phyloP scores from a whole-genome alignment of 1,139 yeast species.

The Hyphopichia fennica region DNA sequence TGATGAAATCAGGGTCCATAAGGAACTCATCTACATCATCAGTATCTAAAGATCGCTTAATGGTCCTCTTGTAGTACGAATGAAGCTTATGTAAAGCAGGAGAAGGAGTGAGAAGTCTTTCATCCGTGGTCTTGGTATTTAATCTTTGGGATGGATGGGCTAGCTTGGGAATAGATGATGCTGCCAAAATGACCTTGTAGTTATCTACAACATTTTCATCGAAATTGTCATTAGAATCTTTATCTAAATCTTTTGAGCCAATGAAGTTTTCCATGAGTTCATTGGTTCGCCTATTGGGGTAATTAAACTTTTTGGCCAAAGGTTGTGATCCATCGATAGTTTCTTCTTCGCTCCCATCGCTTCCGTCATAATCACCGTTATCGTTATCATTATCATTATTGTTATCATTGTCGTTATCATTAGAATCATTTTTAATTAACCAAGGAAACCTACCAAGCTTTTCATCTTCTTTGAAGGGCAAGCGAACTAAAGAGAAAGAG shows the following conservation, averaged over 20 bases:
- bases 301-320: conserved; percentile 4
- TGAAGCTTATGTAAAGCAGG: conserved; percentile 33
- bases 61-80: conserved; percentile 23
- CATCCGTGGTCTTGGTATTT: conserved; percentile 9
- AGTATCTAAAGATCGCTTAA: conserved; percentile 24
- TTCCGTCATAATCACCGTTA: neutral
- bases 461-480: conserved; percentile 84
- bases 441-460: conserved; percentile 61
- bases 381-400: neutral
- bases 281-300: conserved; percentile 12
- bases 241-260: conserved; percentile 22
- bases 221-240: conserved; percentile 1
- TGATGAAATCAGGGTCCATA: conserved; percentile 25
- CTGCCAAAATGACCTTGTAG: conserved; percentile 8
- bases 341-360: conserved; percentile 1
- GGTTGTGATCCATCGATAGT: neutral
- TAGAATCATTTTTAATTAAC: conserved; percentile 27
- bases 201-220: conserved; percentile 8
- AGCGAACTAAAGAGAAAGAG: conserved; percentile 38
- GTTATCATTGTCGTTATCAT: conserved; percentile 5
- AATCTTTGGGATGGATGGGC: conserved; percentile 1
- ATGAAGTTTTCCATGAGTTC: conserved; percentile 31
- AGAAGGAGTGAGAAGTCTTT: conserved; percentile 23
- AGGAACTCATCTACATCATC: conserved; percentile 20
- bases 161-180: neutral